Evolutionary conservation across 257 asterid genomes (phyloP), one percentile per base, ranked within the genome.

Genomic region (Salvia hispanica): DNA sequence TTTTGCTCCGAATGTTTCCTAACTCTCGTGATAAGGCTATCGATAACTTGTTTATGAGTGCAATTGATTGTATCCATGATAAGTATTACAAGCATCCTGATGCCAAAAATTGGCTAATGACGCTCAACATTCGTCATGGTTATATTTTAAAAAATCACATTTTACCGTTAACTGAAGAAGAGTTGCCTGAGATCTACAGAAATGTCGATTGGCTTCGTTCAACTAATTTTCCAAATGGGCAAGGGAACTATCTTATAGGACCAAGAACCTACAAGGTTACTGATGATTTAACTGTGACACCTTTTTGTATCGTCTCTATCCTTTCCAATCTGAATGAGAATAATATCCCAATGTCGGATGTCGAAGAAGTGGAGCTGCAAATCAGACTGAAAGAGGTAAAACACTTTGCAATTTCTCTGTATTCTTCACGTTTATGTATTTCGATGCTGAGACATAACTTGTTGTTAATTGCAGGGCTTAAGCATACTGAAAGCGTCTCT

Each of bases 331-430:
- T 73, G 15, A 40, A 42, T 2, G 1, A 2, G 36, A 10, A 6
- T 16, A 37, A 46, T 2, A 54, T 47, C 28, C 61, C 62, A 7
- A 9, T 40, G 1, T 39, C 64, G 7, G 74, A 74, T 51, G 56
- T 69, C 4, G 44, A 69, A 11, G 75, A 75, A 63, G 15, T 53
- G 44, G 71, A 46, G 56, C 8, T 69, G 21, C 51, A 62, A 1
- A 47, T 75, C 0, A 64, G 67, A 11, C 7, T 15, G n/a, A 25
- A 67, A 4, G 73, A 66, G 67, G 64, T 74, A 51, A 67, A 0
- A 25, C 31, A 25, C 31, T 1, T 25, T 34, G 5, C 37, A 34
- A 34, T 5, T 2, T 34, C 5, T 3, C 4, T 34, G 2, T 3
- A 3, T 34, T 34, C 5, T 34, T 3, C 4, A 3, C 2, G 37